Conservation (phyloP, 169 alveolate genomes). For the Neospora caninum region DNA sequence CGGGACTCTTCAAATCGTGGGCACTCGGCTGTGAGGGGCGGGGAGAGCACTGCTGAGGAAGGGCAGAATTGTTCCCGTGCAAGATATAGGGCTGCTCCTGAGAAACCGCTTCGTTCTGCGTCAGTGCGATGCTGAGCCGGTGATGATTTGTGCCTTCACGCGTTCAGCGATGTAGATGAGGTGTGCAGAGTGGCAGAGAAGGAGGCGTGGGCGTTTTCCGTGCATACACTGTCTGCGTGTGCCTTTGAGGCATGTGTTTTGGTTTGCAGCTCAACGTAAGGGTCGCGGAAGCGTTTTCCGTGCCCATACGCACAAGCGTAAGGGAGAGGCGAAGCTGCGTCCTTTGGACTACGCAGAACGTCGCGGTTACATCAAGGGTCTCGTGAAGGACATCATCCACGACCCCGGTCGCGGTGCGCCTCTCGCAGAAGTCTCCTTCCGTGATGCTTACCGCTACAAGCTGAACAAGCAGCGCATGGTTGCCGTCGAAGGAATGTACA, state of each 20-base stretch:
- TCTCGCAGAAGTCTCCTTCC: conserved; percentile 94
- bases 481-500: conserved; percentile 98
- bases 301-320: conserved; percentile 93
- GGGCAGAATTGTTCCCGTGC: too few species aligned
- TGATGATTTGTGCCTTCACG: too few species aligned
- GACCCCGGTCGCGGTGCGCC: conserved; percentile 99
- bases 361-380: conserved; percentile 90
- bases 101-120: too few species aligned
- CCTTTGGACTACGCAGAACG: conserved; percentile 94
- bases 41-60: too few species aligned
- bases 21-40: too few species aligned
- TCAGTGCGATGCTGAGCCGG: too few species aligned
- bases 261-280: conserved; percentile 91
- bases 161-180: too few species aligned
- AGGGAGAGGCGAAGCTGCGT: conserved; percentile 97
- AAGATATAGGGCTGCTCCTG: too few species aligned
- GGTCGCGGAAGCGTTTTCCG: conserved; percentile 96
- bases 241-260: neutral
- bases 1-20: too few species aligned
- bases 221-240: neutral
- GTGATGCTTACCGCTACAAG: conserved; percentile 96
- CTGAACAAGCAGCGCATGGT: conserved; percentile 94
- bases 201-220: too few species aligned
- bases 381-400: conserved; percentile 96
- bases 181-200: too few species aligned